Evolutionary conservation across 2,329 filamentous ascomycete species (phyloP), one percentile per base, ranked within the genome.

Genomic region (Leptographium wingfieldii): DNA sequence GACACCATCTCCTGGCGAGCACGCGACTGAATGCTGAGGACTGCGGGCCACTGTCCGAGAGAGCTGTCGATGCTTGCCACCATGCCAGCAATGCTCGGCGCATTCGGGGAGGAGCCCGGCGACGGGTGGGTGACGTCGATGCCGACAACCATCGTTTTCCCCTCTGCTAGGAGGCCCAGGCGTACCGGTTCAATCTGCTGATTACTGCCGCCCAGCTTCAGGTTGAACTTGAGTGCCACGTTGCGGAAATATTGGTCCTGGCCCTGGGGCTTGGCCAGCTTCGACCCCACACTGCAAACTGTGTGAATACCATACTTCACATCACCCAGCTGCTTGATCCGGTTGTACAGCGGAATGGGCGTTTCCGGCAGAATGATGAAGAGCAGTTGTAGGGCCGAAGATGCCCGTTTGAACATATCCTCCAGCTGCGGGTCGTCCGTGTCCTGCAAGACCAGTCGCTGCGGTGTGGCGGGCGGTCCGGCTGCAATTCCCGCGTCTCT

Each of bases 121-220:
- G 6, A 64, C 63, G 2, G 91, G 67, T 96, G 92, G 0, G 90
- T 95, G 0, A 96, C 91, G 67, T 96, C 92, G 65, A 94, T 86
- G 0, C 92, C 91, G 10, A 95, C 83, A 1, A 96, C 74, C 85
- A 96, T 96, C 0, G 90, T 95, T 65, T 85, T 85, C 1, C 81
- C 81, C 43, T 86, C 77, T n/a, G 60, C 48, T 16, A 65, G 51
- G 46, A 65, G 57, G 48, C 76, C 74, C 59, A 91, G 72, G 0
- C 90, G 76, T 1, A 77, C 78, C 5, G 86, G 74, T 29, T 85
- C 79, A 1, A 95, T 73, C 19, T 72, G 73, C 68, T 95, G 89
- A 67, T 92, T 92, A 16, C 78, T 72, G 0, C 89, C 88, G 1
- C 87, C 88, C 35, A 84, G 76, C 71, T 94, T 95, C 55, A 92